Evolutionary conservation across 176 grass and related monocot species (phyloP).

Genomic region (barley (Hordeum vulgare)): DNA sequence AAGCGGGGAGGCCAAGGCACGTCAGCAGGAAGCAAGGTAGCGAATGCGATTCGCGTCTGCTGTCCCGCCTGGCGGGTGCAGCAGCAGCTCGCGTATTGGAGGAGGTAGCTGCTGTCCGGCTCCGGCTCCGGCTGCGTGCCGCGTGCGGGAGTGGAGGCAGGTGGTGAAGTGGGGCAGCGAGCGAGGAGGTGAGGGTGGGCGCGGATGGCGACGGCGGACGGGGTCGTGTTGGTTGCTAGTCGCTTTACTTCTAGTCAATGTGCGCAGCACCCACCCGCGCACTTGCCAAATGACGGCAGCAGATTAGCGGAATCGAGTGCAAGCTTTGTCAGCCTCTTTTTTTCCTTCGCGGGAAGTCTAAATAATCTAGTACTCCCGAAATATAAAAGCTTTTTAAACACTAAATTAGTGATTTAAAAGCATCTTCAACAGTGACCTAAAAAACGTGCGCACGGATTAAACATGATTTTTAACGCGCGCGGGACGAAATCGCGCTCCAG

Average conservation of each 20-base stretch:
- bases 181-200: conserved; percentile 10
- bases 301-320: conserved; percentile 12
- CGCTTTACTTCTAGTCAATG: conserved; percentile 20
- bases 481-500: too few relatives aligned
- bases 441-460: too few relatives aligned
- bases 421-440: too few relatives aligned
- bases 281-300: neutral
- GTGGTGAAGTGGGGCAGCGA: neutral
- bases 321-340: neutral
- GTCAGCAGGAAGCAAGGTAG: conserved; percentile 45
- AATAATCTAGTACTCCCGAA: too few relatives aligned
- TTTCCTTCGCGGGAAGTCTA: neutral
- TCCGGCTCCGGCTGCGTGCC: neutral
- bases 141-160: neutral
- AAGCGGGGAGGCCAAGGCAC: conserved; percentile 21
- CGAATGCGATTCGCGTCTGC: conserved; percentile 14
- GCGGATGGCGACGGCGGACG: conserved; percentile 46
- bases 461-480: too few relatives aligned
- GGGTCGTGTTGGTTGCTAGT: conserved; percentile 21
- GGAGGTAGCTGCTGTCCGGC: neutral
- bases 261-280: neutral
- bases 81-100: neutral
- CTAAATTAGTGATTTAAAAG: too few relatives aligned
- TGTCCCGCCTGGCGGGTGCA: neutral
- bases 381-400: too few relatives aligned